Conservation (phyloP, 2,329 filamentous ascomycete genomes). For the Colletotrichum sp. region DNA sequence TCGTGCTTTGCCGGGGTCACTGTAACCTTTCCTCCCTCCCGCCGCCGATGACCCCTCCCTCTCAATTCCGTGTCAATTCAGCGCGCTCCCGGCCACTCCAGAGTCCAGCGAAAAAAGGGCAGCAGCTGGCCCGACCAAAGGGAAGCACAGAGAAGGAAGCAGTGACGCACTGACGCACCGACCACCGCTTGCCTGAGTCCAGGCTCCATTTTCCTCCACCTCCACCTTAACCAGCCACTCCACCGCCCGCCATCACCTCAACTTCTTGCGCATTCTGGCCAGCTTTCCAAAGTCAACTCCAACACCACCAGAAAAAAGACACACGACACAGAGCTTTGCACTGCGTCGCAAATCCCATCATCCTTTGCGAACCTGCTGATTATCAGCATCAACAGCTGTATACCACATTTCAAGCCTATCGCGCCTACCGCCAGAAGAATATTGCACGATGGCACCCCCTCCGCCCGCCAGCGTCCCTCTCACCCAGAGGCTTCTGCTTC, state of each 20-base stretch:
- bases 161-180: conserved; percentile 22
- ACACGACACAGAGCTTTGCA: conserved; percentile 1
- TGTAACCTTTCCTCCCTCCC: background rate
- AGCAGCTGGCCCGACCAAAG: conserved; percentile 2
- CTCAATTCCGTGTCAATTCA: background rate
- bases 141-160: conserved; percentile 2
- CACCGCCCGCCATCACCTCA: conserved; percentile 7
- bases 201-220: conserved; percentile 16
- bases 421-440: background rate
- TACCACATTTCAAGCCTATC: background rate
- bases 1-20: background rate
- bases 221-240: conserved; percentile 19
- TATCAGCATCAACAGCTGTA: background rate
- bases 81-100: background rate
- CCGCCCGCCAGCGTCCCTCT: conserved; percentile 73
- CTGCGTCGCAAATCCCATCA: background rate
- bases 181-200: conserved; percentile 16
- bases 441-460: conserved; percentile 60
- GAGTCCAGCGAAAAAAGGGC: background rate
- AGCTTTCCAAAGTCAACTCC: conserved; percentile 9
- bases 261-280: conserved; percentile 22
- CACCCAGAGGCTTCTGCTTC: conserved; percentile 73
- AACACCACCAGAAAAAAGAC: conserved; percentile 5
- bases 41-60: background rate
- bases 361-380: background rate